A percentile compares a stretch with the other conserved stretches of the same genome.
These are phyloP conservation scores for Lunularia cruciata DNA, from an alignment of 225 moss, liverwort and hornwort genomes.

Conservation along the genomic window DNA sequence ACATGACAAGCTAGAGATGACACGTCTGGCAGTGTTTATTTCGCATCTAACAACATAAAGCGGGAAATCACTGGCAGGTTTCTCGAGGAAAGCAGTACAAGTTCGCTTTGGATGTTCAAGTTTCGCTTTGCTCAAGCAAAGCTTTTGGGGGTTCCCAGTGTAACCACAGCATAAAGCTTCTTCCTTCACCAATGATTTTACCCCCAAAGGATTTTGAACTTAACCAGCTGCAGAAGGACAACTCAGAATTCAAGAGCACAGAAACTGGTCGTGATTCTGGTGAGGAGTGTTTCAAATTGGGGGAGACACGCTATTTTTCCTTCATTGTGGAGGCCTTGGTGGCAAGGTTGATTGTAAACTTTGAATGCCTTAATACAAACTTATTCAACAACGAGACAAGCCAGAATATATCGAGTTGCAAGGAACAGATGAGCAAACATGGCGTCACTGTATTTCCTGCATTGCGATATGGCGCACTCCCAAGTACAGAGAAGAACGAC, in stretches of 20 bases:
- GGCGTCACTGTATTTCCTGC: slow-evolving; percentile 17
- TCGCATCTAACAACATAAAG: neutral
- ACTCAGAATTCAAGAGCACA: neutral
- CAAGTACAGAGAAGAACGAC: slow-evolving; percentile 41
- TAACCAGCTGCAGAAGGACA: too few species aligned
- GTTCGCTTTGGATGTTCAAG: slow-evolving; percentile 36
- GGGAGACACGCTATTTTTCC: slow-evolving; percentile 24
- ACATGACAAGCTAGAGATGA: neutral
- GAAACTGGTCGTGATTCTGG: slow-evolving; percentile 17
- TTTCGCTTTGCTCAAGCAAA: slow-evolving; percentile 37
- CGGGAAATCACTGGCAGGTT: slow-evolving; percentile 34
- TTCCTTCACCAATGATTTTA: slow-evolving; percentile 4
- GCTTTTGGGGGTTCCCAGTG: slow-evolving; percentile 36
- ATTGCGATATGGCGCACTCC: slow-evolving; percentile 59
- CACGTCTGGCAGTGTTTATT: neutral
- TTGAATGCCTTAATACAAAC: slow-evolving; percentile 22
- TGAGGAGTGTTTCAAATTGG: slow-evolving; percentile 29
- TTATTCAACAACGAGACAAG: slow-evolving; percentile 15
- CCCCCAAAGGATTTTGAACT: too few species aligned
- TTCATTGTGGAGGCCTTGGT: slow-evolving; percentile 29
- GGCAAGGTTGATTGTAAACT: slow-evolving; percentile 32
- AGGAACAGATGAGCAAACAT: slow-evolving; percentile 26
- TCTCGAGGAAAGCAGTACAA: slow-evolving; percentile 31
- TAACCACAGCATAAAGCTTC: slow-evolving; percentile 26
- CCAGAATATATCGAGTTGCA: slow-evolving; percentile 23